Base-by-base conservation (phyloP, 208 protist genomes). In the Acanthamoeba castellanii region DNA sequence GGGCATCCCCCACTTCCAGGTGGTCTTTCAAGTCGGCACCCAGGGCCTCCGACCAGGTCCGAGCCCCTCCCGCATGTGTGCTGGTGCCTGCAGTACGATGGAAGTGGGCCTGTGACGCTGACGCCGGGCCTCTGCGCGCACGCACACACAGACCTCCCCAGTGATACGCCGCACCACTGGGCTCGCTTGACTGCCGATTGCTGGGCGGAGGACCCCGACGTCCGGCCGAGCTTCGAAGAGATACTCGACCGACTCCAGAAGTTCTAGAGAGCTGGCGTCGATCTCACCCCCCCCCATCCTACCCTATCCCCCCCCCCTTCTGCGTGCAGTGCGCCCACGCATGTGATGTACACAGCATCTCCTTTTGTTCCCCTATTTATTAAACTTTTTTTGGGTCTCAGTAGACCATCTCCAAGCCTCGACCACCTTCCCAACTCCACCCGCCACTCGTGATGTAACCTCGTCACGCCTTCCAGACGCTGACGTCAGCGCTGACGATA, bases 21-120 rank as follows among this genome's bases (percentile, higher is more conserved):
- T 93, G 18, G 89, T 93, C 27, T 93, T 93, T 42, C 89, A 93
- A 81, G 89, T 93, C 27, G 89, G 89, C 66, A 93, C 89, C 4
- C 89, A 93, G 42, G 89, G 89, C 8, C 68, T 93, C 22, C 89
- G 89, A 93, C 89, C 89, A 42, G 84, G 84, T 91, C 16, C n/a
- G 18, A 16, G 6, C 66, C 45, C 81, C 30, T 0, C 82, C 6
- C 66, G 42, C 20, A 9, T 74, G 11, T 74, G 7, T 37, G 32
- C 18, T 25, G 20, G 27, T 8, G 16, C 20, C 22, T 0, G 18
- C 42, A 34, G 30, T 30, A 16, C 25, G 76, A 13, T 34, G 37
- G 25, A 59, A 3, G 18, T 25, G 13, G 61, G 66, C 16, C 25
- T 74, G 66, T 30, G 66, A 22, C 59, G 59, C 25, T 66, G 22